Evolutionary conservation across 1,139 yeast species (phyloP).

Genomic region (Meyerozyma elateridarum): DNA sequence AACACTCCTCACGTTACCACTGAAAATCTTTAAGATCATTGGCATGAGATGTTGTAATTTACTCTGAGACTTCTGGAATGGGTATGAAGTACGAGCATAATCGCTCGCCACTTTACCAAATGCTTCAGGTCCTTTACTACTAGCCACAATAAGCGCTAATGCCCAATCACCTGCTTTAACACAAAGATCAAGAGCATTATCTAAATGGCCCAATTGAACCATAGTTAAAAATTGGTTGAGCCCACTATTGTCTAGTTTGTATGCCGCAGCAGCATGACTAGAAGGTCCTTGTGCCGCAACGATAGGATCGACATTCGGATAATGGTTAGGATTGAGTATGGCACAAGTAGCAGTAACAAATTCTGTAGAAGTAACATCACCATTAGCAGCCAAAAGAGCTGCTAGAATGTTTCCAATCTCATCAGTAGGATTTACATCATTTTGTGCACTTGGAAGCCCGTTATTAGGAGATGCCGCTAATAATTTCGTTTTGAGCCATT

Average conservation of each 20-base stretch:
- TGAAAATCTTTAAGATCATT: slow-evolving; percentile 55
- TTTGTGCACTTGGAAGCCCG: no score
- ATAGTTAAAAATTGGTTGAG: slow-evolving; percentile 30
- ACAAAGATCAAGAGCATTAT: slow-evolving; percentile 61
- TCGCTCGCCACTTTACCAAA: slow-evolving; percentile 56
- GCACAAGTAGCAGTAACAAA: slow-evolving; percentile 25
- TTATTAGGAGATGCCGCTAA: slow-evolving; percentile 1
- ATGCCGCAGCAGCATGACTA: slow-evolving; percentile 22
- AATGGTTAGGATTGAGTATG: slow-evolving; percentile 32
- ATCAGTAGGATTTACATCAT: slow-evolving; percentile 27
- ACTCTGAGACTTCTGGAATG: slow-evolving; percentile 37
- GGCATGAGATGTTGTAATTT: slow-evolving; percentile 54
- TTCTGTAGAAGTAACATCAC: slow-evolving; percentile 23
- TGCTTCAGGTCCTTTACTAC: slow-evolving; percentile 56
- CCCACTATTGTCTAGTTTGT: slow-evolving; percentile 34
- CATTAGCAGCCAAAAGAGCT: slow-evolving; percentile 26
- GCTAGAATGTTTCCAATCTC: slow-evolving; percentile 20
- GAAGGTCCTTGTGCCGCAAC: slow-evolving; percentile 9
- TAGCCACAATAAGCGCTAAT: slow-evolving; percentile 67
- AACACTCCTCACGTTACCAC: slow-evolving; percentile 57
- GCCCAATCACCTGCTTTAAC: slow-evolving; percentile 71
- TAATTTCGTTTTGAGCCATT: slow-evolving; percentile 43
- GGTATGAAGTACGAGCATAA: slow-evolving; percentile 33
- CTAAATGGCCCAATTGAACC: slow-evolving; percentile 60
- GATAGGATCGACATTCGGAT: slow-evolving; percentile 16